Percentiles rank a stretch among this genome's conserved stretches.
These are phyloP conservation scores for Marvania coccoides DNA, from an alignment of 139 green algal genomes.

Conservation along the genomic window DNA sequence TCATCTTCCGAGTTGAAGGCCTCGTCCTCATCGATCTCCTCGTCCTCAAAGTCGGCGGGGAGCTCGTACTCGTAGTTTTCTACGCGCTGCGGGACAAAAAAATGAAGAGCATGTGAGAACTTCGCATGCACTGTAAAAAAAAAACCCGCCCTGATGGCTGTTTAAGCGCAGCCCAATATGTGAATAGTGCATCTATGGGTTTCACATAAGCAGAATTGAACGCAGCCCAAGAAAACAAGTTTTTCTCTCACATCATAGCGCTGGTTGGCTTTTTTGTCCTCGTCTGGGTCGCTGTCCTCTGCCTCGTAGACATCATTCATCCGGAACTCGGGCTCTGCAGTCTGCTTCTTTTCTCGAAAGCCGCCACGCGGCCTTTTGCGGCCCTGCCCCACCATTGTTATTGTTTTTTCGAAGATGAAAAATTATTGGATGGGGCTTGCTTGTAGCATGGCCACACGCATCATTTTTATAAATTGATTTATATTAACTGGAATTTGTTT, in stretches of 20 bases:
- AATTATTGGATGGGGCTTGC: no score
- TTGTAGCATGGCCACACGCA: no score
- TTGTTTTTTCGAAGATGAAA: no score
- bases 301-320: constrained; percentile 52
- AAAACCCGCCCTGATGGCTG: no score
- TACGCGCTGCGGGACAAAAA: constrained; percentile 47
- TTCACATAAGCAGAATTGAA: neutral
- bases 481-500: no score
- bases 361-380: neutral
- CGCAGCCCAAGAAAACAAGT: neutral
- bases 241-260: neutral
- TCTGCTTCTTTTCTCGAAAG: neutral
- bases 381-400: no score
- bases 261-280: constrained; percentile 35
- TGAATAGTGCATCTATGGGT: neutral
- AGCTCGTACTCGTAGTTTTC: constrained; percentile 89
- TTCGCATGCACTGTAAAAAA: neutral
- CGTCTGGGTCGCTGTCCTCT: constrained; percentile 45
- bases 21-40: constrained; percentile 93
- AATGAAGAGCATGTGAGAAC: neutral
- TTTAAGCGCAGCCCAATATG: neutral
- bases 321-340: neutral
- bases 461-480: no score
- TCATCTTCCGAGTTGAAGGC: constrained; percentile 87
- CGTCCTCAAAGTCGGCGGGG: constrained; percentile 84